phyloP scores from a whole-genome alignment of 2,329 filamentous ascomycete genomes.

The Diplodia intermedia region DNA sequence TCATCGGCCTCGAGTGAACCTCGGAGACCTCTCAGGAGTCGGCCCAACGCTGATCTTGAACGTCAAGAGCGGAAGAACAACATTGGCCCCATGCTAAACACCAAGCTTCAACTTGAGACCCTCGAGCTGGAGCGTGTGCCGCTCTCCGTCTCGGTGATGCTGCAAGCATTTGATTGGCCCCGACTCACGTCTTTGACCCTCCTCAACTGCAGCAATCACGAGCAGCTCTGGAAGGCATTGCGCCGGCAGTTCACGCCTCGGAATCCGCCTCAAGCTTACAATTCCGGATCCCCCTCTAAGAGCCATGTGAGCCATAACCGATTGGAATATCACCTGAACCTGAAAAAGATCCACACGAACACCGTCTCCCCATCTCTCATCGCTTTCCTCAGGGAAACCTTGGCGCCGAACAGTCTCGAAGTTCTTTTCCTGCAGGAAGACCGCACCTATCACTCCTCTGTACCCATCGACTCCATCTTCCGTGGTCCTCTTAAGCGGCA shows the following conservation, averaged over 20 bases:
- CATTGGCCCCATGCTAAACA: slow-evolving; percentile 55
- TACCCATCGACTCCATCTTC: slow-evolving; percentile 75
- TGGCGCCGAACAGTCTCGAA: slow-evolving; percentile 81
- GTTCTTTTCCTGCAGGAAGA: slow-evolving; percentile 78
- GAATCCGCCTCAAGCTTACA: slow-evolving; percentile 38
- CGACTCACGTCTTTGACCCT: slow-evolving; percentile 74
- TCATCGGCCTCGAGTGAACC: slow-evolving; percentile 22
- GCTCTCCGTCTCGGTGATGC: slow-evolving; percentile 74
- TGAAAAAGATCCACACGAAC: slow-evolving; percentile 80
- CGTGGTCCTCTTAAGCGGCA: slow-evolving; percentile 74
- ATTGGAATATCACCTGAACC: slow-evolving; percentile 58
- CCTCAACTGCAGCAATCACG: slow-evolving; percentile 74
- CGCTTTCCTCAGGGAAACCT: slow-evolving; percentile 75
- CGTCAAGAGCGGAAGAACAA: slow-evolving; percentile 29
- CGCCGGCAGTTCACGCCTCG: slow-evolving; percentile 60
- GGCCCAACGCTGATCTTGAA: slow-evolving; percentile 17
- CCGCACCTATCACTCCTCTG: slow-evolving; percentile 60
- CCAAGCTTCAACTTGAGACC: slow-evolving; percentile 70
- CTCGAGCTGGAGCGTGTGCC: slow-evolving; percentile 78
- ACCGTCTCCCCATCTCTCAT: slow-evolving; percentile 72
- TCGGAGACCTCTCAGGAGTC: slow-evolving; percentile 20
- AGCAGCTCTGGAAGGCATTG: slow-evolving; percentile 76
- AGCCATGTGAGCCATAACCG: slow-evolving; percentile 41
- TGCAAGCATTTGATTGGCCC: slow-evolving; percentile 76
- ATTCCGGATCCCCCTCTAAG: slow-evolving; percentile 44